These are phyloP conservation scores for Brasenia schreberi DNA, from an alignment of 164 flowering plant genomes.

Conservation along the genomic window DNA sequence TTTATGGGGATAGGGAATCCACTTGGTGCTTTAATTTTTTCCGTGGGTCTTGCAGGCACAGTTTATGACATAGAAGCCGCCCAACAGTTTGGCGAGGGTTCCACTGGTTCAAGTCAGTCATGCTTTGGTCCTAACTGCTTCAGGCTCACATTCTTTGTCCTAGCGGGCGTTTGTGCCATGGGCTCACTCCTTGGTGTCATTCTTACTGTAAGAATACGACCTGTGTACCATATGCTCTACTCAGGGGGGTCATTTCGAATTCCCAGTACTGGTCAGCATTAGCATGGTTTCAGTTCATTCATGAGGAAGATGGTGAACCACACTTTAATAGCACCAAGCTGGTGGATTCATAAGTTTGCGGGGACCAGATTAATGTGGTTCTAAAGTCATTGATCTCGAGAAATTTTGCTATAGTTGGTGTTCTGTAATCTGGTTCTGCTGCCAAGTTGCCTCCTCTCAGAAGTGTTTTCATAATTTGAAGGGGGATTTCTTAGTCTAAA, in stretches of 20 bases:
- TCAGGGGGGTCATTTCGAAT: constrained; percentile 67
- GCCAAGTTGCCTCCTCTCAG: no score
- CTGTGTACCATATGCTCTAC: constrained; percentile 82
- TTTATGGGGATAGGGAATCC: constrained; percentile 69
- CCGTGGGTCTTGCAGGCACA: constrained; percentile 61
- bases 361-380: neutral
- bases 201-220: constrained; percentile 43
- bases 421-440: no score
- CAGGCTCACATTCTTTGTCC: constrained; percentile 49
- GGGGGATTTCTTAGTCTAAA: no score
- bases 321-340: neutral
- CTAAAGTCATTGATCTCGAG: neutral
- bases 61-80: constrained; percentile 59
- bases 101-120: constrained; percentile 14
- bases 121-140: constrained; percentile 78
- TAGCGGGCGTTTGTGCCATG: constrained; percentile 54
- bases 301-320: neutral
- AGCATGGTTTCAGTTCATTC: constrained; percentile 4
- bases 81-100: constrained; percentile 31
- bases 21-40: constrained; percentile 76
- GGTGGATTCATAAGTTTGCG: neutral
- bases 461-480: no score
- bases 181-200: constrained; percentile 49
- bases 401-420: neutral
- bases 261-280: constrained; percentile 31